Evolutionary conservation across 306 rosid species (phyloP).

Genomic region (Citrullus amarus): DNA sequence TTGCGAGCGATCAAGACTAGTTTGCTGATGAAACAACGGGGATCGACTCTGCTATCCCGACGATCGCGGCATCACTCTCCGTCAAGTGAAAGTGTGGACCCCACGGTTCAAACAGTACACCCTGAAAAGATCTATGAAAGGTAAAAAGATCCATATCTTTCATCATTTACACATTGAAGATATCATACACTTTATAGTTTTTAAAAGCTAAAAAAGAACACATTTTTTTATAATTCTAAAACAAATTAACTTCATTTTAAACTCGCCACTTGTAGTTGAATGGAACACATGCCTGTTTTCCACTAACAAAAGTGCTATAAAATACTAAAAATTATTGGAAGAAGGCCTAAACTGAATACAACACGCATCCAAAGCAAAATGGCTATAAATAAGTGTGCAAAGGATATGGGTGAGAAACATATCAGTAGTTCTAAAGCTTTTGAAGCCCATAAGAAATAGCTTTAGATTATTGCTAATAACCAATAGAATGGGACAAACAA

Average conservation of each 20-base stretch:
- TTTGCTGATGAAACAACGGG: too few species aligned
- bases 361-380: neutral
- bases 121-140: neutral
- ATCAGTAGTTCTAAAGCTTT: neutral
- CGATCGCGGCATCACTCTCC: too few species aligned
- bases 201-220: neutral
- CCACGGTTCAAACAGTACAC: neutral
- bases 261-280: neutral
- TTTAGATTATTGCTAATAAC: neutral
- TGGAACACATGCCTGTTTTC: neutral
- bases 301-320: neutral
- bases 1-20: too few species aligned
- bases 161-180: neutral
- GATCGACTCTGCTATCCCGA: too few species aligned
- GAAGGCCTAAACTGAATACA: neutral
- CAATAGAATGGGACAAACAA: slow-evolving; percentile 16
- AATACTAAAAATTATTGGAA: neutral
- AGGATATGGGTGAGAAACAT: neutral
- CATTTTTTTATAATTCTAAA: neutral
- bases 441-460: neutral
- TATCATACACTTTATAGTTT: neutral
- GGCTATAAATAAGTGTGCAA: neutral
- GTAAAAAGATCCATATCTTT: neutral
- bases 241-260: neutral
- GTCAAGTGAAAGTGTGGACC: too few species aligned